Evolutionary conservation across 345 rosid species (phyloP), one percentile per base, ranked within the genome.

Genomic region (Stellera chamaejasme): DNA sequence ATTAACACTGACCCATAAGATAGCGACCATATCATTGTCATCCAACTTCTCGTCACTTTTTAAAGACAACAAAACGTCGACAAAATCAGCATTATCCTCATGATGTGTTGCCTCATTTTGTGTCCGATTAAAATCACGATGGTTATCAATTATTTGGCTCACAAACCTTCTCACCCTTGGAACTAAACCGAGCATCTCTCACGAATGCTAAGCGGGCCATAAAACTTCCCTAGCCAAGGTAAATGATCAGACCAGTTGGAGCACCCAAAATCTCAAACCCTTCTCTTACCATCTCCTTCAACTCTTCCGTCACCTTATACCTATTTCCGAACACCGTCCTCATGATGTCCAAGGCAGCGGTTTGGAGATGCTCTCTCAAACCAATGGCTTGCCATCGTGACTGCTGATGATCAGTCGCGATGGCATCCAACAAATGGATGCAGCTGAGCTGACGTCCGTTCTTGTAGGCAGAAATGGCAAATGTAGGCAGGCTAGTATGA

Each of bases 211-310:
- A 50, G 63, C 41, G 87, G 87, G 45, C 76, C 87, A 13, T 70
- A 78, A 43, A 81, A 65, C 32, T 51, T 45, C 13, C 58, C 60
- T n/a, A 78, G 45, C 81, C 79, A 81, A 8, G 83, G 83, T 23
- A 78, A 60, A 67, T 69, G 66, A 58, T 81, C 87, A 2, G 78
- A 81, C 79, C 81, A 81, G n/a, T 81, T 81, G 64, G 78, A 27
- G 87, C 73, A 3, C 87, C 83, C 71, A 81, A 51, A 10, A 78
- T 59, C 39, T 76, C 83, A 60, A 78, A 81, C 32, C 87, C 83
- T 67, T 78, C 83, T 27, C 65, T 66, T 0, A 81, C 77, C 27
- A 81, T 71, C n/a, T 67, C 71, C 23, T 57, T 48, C 27, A 81
- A 60, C 44, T 68, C 77, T 25, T 65, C 53, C 0, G 64, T 66